Percentiles rank a stretch among this genome's conserved stretches.
Conservation (phyloP, 2,329 filamentous ascomycete species). For the Trichoderma koningiopsis region DNA sequence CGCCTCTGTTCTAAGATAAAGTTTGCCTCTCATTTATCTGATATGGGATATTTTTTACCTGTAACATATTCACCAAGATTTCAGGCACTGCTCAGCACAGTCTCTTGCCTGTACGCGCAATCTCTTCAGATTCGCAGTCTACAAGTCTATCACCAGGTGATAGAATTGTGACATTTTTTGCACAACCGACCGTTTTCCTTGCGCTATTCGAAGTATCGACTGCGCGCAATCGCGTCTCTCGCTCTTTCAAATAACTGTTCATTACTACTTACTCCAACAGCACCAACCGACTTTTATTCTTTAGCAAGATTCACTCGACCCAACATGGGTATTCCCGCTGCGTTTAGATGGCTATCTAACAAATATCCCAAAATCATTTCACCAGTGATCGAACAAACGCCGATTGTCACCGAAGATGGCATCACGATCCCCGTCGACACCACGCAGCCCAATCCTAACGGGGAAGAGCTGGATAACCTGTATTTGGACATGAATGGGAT, state of each 20-base stretch:
- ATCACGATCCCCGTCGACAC: constrained; percentile 81
- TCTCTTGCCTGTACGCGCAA: not conserved
- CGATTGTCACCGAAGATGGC: constrained; percentile 78
- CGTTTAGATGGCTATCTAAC: constrained; percentile 94
- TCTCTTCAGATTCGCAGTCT: not conserved
- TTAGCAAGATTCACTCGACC: not conserved
- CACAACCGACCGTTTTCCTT: not conserved
- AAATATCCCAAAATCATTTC: constrained; percentile 98
- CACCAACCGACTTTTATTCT: not conserved
- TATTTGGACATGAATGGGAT: constrained; percentile 99
- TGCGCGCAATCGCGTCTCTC: not conserved
- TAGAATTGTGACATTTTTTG: too few relatives aligned
- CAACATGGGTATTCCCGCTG: constrained; percentile 88
- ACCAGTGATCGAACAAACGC: constrained; percentile 82
- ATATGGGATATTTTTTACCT: not conserved
- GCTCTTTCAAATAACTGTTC: not conserved
- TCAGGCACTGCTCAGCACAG: not conserved
- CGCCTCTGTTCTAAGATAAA: not conserved
- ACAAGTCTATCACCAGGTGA: not conserved
- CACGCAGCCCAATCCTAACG: constrained; percentile 87
- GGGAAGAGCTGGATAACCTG: constrained; percentile 95
- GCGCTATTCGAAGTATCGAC: not conserved
- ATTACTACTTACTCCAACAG: not conserved
- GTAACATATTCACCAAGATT: not conserved
- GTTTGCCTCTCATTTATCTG: not conserved